Conservation (phyloP, 1,284 basidiomycete species). For the Ceratobasidium sp. region DNA sequence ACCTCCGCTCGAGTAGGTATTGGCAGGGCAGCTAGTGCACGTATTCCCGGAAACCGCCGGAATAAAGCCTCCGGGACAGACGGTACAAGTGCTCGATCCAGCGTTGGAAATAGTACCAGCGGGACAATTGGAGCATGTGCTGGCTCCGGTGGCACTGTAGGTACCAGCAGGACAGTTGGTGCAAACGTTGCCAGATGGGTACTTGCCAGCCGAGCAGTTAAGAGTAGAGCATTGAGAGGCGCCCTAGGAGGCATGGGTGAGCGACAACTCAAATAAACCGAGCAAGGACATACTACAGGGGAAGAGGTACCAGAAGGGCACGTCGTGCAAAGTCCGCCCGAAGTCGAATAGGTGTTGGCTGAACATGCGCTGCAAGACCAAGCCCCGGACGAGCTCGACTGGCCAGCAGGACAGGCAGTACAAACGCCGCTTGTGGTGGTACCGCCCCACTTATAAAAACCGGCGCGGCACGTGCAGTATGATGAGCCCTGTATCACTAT, state of each 20-base stretch:
- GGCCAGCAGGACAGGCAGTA: conserved; percentile 21
- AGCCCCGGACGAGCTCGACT: background rate
- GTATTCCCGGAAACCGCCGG: background rate
- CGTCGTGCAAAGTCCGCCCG: background rate
- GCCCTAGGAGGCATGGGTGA: background rate
- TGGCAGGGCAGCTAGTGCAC: background rate
- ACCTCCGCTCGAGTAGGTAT: conserved; percentile 12
- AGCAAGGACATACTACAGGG: background rate
- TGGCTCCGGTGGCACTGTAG: too few relatives aligned
- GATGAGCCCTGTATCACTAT: background rate
- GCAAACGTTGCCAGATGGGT: conserved; percentile 1
- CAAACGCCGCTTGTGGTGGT: background rate
- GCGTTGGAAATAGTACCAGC: conserved; percentile 14
- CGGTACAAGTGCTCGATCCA: conserved; percentile 8
- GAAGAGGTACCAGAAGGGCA: conserved; percentile 21
- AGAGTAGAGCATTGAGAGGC: conserved; percentile 1
- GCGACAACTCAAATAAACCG: background rate
- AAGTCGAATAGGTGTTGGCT: background rate
- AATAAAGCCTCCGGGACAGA: conserved; percentile 1
- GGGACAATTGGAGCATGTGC: too few relatives aligned
- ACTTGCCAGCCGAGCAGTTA: conserved; percentile 13
- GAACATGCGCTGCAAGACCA: background rate
- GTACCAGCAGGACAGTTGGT: too few relatives aligned
- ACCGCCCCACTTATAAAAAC: background rate
- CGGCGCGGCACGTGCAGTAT: background rate